Conservation (phyloP, 1,139 yeast species). For the Diutina sp. region DNA sequence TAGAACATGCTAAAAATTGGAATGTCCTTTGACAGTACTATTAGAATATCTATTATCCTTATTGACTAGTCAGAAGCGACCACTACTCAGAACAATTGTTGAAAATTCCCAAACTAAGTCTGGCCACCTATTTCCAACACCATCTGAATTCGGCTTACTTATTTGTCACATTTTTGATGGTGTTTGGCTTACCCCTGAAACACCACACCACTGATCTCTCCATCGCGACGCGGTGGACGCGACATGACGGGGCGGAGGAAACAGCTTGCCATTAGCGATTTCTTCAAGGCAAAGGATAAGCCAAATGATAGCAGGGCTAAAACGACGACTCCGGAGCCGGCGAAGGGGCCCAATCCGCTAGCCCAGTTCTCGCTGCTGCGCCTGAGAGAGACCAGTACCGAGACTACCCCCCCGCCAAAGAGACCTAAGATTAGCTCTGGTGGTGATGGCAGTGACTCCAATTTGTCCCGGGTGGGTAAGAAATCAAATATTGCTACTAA, state of each 20-base stretch:
- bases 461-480: background rate
- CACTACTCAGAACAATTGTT: too few relatives aligned
- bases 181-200: too few relatives aligned
- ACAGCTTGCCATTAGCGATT: conserved; percentile 1
- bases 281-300: background rate
- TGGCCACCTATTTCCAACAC: too few relatives aligned
- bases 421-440: background rate
- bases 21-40: too few relatives aligned
- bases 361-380: background rate
- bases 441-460: background rate
- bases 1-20: too few relatives aligned
- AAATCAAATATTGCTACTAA: background rate
- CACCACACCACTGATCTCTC: too few relatives aligned
- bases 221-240: background rate
- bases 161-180: too few relatives aligned
- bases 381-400: background rate
- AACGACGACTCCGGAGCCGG: background rate
- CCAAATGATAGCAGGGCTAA: background rate
- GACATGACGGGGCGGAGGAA: background rate
- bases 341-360: background rate
- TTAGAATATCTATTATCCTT: too few relatives aligned
- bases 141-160: too few relatives aligned
- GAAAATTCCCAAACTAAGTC: too few relatives aligned
- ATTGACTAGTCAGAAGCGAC: too few relatives aligned
- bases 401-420: background rate